Evolutionary conservation across 192 early-diverging fungal genomes (phyloP), one percentile per base, ranked within the genome.

Genomic region (Podila epigama): DNA sequence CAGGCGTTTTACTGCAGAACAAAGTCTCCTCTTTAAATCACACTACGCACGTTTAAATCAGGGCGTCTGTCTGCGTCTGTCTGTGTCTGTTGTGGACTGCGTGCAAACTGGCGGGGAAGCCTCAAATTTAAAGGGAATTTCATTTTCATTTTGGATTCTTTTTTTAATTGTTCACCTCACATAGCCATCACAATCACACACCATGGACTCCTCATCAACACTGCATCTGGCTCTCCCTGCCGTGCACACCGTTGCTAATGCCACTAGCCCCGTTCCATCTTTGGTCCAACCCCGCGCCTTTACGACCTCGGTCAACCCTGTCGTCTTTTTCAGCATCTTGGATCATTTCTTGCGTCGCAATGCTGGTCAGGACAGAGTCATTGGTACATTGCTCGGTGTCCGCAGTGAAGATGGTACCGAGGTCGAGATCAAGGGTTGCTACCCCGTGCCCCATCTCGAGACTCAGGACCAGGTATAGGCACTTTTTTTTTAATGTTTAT

Each of bases 341-440:
- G 95, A 97, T 84, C 96, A 98, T 82, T 95, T 84, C 72, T 75
- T 94, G 65, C 92, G 96, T 42, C 90, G 93, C 59, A 90, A 93
- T 70, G 92, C 93, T 63, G 86, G 86, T 65, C 92, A 95, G 71
- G 84, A 87, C 63, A 82, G 92, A 58, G 95, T 96, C 22, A 92
- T 97, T 55, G 97, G 97, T 52, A 94, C 93, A 20, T 87, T 99
- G 9, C 81, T 99, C 40, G 97, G 97, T 66, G 88, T 89, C 52
- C 88, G 92, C 57, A 93, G 91, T 79, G 92, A 95, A 55, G 94
- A 96, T 80, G 93, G 94, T 32, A 83, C 87, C 25, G 90, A 94
- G 60, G 89, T 96, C 10, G 95, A 98, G 80, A 90, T 98, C 70
- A 86, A 92, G 66, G 92, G 90, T 82, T 92, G 92, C 75, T 97